Base-by-base conservation (phyloP, 108 stramenopile species). In the Nitzschia sp. region DNA sequence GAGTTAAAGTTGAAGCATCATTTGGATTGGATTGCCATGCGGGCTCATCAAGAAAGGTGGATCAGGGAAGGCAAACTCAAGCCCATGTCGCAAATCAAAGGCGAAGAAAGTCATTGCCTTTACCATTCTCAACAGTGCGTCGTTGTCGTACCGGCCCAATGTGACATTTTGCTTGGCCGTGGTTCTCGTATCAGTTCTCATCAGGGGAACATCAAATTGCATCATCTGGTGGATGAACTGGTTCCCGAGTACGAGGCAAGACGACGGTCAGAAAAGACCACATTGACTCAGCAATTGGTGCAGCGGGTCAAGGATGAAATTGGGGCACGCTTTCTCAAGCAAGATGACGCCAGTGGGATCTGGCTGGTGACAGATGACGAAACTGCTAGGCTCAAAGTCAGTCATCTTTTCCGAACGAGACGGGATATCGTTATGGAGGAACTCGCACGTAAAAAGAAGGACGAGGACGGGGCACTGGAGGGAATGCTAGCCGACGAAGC, bases 111-210 rank as follows among this genome's bases (percentile, higher is more conserved):
- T 9, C 9, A 42, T 9, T 6, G 13, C 38, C 38, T 9, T 42
- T 42, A 42, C 13, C 9, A 42, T 9, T 42, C 38, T 13, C 6
- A 42, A 42, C 6, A n/a, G n/a, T n/a, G 38, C 9, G 38, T 42
- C 38, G 13, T 42, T 42, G 38, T 42, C 9, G 38, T 63, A 1
- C 62, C 62, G 13, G 30, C 42, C 24, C n/a, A 35, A 1, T 6
- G 0, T 5, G 75, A 83, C 61, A 82, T 87, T 24, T 72, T 93
- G 0, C 84, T 86, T 46, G 92, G 92, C 51, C 66, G 92, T 65
- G 92, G 92, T 13, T 87, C 84, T 30, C 79, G 74, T 21, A 90
- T 94, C 59, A 89, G 91, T 64, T 35, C 82, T 3, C 92, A 94
- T 53, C 32, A 48, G 26, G 92, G 92, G 8, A 94, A 94, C 66